Conservation (phyloP, 2,329 filamentous ascomycete genomes). For the Laburnicola sp. region DNA sequence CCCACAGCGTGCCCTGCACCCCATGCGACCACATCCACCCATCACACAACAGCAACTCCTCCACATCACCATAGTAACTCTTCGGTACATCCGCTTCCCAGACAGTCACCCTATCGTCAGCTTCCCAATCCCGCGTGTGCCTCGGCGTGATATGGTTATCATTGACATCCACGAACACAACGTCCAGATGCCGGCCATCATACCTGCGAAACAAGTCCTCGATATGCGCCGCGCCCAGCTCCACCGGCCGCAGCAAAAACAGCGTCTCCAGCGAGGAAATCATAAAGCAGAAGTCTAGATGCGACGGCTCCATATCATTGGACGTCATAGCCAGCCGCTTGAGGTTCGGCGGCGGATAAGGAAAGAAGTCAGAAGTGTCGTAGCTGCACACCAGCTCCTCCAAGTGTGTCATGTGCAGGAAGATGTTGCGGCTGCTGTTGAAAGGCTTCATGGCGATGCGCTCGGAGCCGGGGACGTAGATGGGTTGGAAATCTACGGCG, state of each 20-base stretch:
- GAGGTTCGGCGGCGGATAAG: conserved; percentile 26
- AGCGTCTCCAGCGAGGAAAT: conserved; percentile 23
- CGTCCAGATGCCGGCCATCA: conserved; percentile 24
- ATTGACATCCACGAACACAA: conserved; percentile 33
- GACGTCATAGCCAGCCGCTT: conserved; percentile 31
- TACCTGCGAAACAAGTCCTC: conserved; percentile 23
- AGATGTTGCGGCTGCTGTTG: conserved; percentile 20
- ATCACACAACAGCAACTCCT: conserved; percentile 28
- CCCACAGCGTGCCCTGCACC: conserved; percentile 28
- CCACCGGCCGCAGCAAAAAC: conserved; percentile 19
- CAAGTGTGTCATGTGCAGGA: conserved; percentile 26
- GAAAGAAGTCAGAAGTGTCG: conserved; percentile 28
- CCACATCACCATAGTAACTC: conserved; percentile 35
- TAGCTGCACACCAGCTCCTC: conserved; percentile 34
- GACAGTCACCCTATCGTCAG: conserved; percentile 25
- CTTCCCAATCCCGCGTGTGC: conserved; percentile 23
- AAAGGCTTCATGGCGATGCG: conserved; percentile 14
- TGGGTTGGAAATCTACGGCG: conserved; percentile 26
- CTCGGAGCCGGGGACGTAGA: conserved; percentile 20
- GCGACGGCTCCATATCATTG: conserved; percentile 14
- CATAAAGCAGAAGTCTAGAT: conserved; percentile 25
- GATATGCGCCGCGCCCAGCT: conserved; percentile 21
- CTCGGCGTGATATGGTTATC: conserved; percentile 28
- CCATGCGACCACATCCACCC: conserved; percentile 32
- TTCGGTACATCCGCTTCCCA: conserved; percentile 36